Evolutionary conservation across 1,139 yeast species (phyloP).

Genomic region (Saccharomyces hybrid): DNA sequence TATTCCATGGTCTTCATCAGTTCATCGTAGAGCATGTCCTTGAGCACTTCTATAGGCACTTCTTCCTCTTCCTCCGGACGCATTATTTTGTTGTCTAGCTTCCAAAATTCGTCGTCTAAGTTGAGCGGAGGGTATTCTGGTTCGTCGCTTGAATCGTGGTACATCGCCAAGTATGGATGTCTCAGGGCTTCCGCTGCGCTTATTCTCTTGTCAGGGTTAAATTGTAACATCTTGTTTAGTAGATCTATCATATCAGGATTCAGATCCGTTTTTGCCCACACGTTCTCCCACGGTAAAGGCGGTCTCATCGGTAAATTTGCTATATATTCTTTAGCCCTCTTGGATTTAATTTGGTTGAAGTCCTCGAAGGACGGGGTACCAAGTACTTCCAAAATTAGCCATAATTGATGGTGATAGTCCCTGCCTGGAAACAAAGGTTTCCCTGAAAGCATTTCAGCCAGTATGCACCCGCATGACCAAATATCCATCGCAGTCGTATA

Average conservation of each 20-base stretch:
- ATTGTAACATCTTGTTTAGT: slow-evolving; percentile 48
- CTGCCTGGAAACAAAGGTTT: slow-evolving; percentile 74
- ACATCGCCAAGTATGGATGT: slow-evolving; percentile 57
- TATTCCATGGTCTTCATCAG: slow-evolving; percentile 35
- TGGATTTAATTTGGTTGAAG: slow-evolving; percentile 47
- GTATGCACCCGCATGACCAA: slow-evolving; percentile 75
- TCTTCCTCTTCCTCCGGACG: slow-evolving; percentile 28
- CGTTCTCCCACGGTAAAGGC: slow-evolving; percentile 38
- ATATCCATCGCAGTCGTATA: slow-evolving; percentile 67
- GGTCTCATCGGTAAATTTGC: slow-evolving; percentile 49
- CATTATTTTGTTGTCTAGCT: slow-evolving; percentile 50
- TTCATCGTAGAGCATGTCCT: slow-evolving; percentile 50
- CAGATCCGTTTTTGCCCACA: slow-evolving; percentile 35
- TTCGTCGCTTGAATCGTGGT: slow-evolving; percentile 68
- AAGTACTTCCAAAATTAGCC: slow-evolving; percentile 50
- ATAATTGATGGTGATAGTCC: slow-evolving; percentile 60
- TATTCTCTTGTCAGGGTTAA: slow-evolving; percentile 57
- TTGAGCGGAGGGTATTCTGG: slow-evolving; percentile 46
- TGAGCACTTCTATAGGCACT: slow-evolving; percentile 31
- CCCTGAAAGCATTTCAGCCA: slow-evolving; percentile 58
- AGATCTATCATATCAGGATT: slow-evolving; percentile 59
- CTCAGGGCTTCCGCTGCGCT: slow-evolving; percentile 56
- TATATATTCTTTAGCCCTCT: slow-evolving; percentile 56
- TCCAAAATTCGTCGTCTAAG: slow-evolving; percentile 48
- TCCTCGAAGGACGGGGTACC: slow-evolving; percentile 61